Evolutionary conservation across 306 rosid species (phyloP).

Genomic region (Quercus dentata): DNA sequence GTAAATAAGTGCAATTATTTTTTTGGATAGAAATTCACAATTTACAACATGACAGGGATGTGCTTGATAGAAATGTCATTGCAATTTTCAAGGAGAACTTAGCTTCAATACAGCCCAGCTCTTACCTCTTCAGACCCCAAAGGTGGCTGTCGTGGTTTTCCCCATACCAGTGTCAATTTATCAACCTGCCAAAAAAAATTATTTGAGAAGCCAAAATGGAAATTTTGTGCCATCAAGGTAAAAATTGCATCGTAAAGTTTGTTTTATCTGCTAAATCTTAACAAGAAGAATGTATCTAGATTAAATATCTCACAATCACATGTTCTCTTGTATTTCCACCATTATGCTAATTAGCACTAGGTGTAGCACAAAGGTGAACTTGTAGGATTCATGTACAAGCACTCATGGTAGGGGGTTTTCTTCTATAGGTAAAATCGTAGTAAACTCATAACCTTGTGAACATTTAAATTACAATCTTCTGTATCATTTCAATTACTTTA

Average conservation of each 20-base stretch:
- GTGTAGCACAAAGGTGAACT: not conserved
- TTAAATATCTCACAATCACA: not conserved
- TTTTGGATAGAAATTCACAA: not conserved
- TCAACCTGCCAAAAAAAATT: constrained; percentile 56
- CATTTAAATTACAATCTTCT: not conserved
- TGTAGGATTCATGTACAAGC: not conserved
- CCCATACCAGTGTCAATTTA: constrained; percentile 71
- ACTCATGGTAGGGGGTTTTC: not conserved
- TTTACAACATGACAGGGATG: constrained; percentile 6
- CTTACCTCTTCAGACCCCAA: constrained; percentile 81
- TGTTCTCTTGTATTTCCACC: not conserved
- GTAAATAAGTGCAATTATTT: not conserved
- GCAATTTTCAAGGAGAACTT: not conserved
- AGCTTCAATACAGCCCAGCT: constrained; percentile 18
- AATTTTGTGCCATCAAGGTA: not conserved
- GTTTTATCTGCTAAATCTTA: not conserved
- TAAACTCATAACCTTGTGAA: not conserved
- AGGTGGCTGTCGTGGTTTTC: constrained; percentile 86
- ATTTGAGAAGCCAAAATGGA: not conserved
- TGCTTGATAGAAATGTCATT: not conserved
- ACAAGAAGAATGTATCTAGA: not conserved
- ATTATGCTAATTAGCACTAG: not conserved
- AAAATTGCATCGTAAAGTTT: not conserved
- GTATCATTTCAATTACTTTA: not conserved
- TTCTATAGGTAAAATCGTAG: not conserved